These are phyloP conservation scores for Diplodia seriata DNA, from an alignment of 2,329 filamentous ascomycete species.

Conservation along the genomic window DNA sequence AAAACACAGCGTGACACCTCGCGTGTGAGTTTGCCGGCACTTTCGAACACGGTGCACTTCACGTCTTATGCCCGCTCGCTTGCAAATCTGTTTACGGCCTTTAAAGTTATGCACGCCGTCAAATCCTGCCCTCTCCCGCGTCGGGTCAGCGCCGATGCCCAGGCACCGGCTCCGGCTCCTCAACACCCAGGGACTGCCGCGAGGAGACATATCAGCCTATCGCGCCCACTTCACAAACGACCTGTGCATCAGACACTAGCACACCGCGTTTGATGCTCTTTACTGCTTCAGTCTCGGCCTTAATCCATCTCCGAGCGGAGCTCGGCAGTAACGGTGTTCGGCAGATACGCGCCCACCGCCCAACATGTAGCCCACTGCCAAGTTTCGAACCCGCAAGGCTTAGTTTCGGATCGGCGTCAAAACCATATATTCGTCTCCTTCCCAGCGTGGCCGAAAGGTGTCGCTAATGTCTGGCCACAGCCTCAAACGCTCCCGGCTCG, in stretches of 20 bases:
- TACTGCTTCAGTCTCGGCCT: background rate
- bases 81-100: background rate
- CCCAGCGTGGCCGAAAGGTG: background rate
- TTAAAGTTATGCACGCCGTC: conserved; percentile 2
- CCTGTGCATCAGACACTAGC: conserved; percentile 11
- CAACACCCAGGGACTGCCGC: conserved; percentile 19
- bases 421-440: background rate
- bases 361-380: background rate
- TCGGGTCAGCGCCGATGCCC: background rate
- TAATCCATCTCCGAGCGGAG: conserved; percentile 1
- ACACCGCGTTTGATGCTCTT: conserved; percentile 4
- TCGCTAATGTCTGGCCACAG: background rate
- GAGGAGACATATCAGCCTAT: conserved; percentile 4
- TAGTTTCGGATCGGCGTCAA: background rate
- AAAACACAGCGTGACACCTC: conserved; percentile 25
- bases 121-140: background rate
- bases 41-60: conserved; percentile 28
- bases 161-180: background rate
- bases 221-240: conserved; percentile 10
- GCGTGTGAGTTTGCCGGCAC: conserved; percentile 3
- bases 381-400: background rate
- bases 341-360: background rate
- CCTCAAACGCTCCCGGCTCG: background rate
- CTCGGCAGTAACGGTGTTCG: background rate
- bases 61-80: conserved; percentile 19